These are phyloP conservation scores for Lumnitzera littorea DNA, from an alignment of 345 rosid species.

Conservation along the genomic window DNA sequence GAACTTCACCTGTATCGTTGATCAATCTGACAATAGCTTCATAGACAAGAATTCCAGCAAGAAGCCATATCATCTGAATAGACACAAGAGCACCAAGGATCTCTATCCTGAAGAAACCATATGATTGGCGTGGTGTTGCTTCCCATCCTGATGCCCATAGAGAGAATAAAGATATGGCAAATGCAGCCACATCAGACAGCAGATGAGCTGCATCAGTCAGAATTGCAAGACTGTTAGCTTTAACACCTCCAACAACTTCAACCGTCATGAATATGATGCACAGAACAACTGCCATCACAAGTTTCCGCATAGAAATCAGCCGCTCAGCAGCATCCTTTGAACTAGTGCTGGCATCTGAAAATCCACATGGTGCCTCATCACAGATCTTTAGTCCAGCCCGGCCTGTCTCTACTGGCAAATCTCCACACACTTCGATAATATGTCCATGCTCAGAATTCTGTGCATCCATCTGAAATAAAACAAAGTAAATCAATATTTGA, in stretches of 20 bases:
- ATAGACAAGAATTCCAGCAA: conserved; percentile 58
- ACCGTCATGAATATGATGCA: conserved; percentile 54
- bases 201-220: conserved; percentile 68
- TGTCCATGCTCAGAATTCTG: conserved; percentile 28
- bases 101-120: conserved; percentile 61
- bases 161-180: conserved; percentile 60
- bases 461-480: conserved; percentile 38
- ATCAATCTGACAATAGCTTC: conserved; percentile 58
- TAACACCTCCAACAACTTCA: conserved; percentile 59
- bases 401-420: conserved; percentile 21
- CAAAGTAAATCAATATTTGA: background rate
- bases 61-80: conserved; percentile 68
- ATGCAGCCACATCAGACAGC: conserved; percentile 60
- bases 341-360: conserved; percentile 36
- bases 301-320: conserved; percentile 43
- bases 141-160: conserved; percentile 74
- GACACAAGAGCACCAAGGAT: conserved; percentile 59
- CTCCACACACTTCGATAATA: conserved; percentile 39
- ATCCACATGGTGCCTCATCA: conserved; percentile 47
- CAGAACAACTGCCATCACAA: conserved; percentile 40
- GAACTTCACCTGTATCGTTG: conserved; percentile 40
- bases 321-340: conserved; percentile 52
- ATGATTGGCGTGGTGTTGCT: conserved; percentile 58
- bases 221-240: conserved; percentile 68
- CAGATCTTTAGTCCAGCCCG: conserved; percentile 31